A percentile compares a stretch with the other conserved stretches of the same genome.
phyloP scores from a whole-genome alignment of 495 filamentous ascomycete genomes.

The Penicilliopsis zonata region DNA sequence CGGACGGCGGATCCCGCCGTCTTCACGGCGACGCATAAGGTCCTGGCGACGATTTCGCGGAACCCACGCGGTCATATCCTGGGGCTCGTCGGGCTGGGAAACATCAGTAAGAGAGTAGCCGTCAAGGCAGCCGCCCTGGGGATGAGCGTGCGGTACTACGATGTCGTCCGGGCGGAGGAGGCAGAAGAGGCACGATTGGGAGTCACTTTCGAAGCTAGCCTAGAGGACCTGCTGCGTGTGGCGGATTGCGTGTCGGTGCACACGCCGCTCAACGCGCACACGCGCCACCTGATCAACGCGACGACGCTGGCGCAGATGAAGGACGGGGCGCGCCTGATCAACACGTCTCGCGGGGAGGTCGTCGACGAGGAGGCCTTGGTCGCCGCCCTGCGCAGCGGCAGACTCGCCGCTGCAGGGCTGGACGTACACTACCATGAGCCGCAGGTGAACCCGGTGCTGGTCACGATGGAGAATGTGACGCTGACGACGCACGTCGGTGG shows the following conservation, averaged over 20 bases:
- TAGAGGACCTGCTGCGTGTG: conserved; percentile 39
- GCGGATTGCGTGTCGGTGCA: conserved; percentile 51
- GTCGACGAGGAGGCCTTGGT: conserved; percentile 58
- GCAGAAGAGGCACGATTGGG: conserved; percentile 5
- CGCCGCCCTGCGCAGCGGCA: conserved; percentile 40
- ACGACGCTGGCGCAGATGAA: conserved; percentile 36
- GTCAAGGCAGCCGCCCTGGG: conserved; percentile 44
- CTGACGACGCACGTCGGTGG: too few species aligned
- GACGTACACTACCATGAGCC: conserved; percentile 54
- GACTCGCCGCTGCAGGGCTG: conserved; percentile 42
- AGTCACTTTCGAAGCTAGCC: conserved; percentile 35
- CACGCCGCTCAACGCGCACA: conserved; percentile 35
- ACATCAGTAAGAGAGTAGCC: conserved; percentile 53
- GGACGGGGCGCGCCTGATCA: conserved; percentile 46
- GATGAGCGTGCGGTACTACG: conserved; percentile 55
- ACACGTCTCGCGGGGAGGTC: conserved; percentile 50
- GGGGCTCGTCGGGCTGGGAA: conserved; percentile 48
- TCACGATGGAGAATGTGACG: too few species aligned
- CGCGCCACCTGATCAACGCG: conserved; percentile 29
- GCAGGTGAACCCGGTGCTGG: too few species aligned
- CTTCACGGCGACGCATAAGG: conserved; percentile 41
- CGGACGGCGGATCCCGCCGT: conserved; percentile 8
- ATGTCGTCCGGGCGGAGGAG: conserved; percentile 39
- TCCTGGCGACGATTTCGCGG: conserved; percentile 37
- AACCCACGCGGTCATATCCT: conserved; percentile 27